phyloP scores from a whole-genome alignment of 768 basidiomycete species.

The Tephrocybe sp. region DNA sequence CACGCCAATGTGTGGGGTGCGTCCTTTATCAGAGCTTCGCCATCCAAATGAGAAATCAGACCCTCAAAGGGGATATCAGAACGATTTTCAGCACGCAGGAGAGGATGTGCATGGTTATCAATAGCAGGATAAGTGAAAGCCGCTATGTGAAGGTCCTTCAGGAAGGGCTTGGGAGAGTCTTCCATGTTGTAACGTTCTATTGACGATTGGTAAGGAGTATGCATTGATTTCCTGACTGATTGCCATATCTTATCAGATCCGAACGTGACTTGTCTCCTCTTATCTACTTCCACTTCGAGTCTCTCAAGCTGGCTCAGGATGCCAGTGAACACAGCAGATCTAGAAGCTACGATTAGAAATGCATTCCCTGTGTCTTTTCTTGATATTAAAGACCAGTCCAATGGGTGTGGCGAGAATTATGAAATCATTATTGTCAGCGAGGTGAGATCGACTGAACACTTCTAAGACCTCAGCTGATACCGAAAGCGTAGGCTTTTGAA shows the following conservation, averaged over 20 bases:
- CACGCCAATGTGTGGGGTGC: conserved; percentile 56
- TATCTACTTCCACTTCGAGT: background rate
- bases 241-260: conserved; percentile 23
- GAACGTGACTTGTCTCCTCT: background rate
- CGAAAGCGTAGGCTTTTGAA: conserved; percentile 56
- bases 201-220: background rate
- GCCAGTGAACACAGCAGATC: conserved; percentile 54
- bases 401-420: conserved; percentile 80
- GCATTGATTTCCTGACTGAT: background rate
- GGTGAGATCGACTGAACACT: conserved; percentile 34
- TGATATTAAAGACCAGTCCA: conserved; percentile 74
- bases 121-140: conserved; percentile 50
- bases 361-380: conserved; percentile 64
- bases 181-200: background rate
- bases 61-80: conserved; percentile 56
- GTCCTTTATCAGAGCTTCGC: conserved; percentile 47
- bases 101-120: conserved; percentile 80
- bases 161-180: background rate
- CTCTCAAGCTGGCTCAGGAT: conserved; percentile 29
- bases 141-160: conserved; percentile 2
- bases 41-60: conserved; percentile 61
- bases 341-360: conserved; percentile 63
- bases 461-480: background rate
- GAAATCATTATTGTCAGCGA: conserved; percentile 74
- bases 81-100: conserved; percentile 48